Evolutionary conservation across 805 yeast species (phyloP).

Genomic region (Sporopachydermia lactativora): DNA sequence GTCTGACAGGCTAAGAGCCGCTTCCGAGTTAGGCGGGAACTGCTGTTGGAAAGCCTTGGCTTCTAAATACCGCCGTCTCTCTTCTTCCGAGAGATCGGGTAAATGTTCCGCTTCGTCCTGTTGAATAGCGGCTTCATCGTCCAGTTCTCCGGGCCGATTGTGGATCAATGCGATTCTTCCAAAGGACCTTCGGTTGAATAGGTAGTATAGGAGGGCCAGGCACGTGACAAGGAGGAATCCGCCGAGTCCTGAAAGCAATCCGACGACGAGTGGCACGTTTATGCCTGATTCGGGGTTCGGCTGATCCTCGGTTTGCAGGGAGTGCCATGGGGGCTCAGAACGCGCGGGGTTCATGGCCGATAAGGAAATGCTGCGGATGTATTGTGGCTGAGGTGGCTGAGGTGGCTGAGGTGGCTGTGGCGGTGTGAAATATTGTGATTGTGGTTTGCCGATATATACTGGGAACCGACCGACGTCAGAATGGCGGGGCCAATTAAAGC

Average conservation of each 20-base stretch:
- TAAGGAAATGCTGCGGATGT: no score
- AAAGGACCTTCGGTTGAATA: slow-evolving; percentile 19
- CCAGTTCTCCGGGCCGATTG: slow-evolving; percentile 43
- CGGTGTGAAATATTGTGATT: no score
- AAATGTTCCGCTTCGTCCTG: slow-evolving; percentile 51
- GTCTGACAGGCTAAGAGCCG: slow-evolving; percentile 39
- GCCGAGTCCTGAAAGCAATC: slow-evolving; percentile 24
- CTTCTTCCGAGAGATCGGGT: slow-evolving; percentile 38
- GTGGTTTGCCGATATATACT: no score
- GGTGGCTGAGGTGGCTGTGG: no score
- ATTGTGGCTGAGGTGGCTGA: no score
- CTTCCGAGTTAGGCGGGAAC: slow-evolving; percentile 27
- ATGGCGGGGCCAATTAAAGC: no score
- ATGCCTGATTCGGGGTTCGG: no score
- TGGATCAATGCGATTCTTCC: slow-evolving; percentile 21
- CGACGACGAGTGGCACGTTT: slow-evolving; percentile 24
- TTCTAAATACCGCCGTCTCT: slow-evolving; percentile 50
- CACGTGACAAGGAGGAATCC: slow-evolving; percentile 20
- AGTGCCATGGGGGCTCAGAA: no score
- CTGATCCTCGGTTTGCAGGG: no score
- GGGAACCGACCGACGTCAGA: no score
- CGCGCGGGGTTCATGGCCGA: no score
- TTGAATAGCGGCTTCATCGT: slow-evolving; percentile 45
- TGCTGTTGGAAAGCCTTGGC: slow-evolving; percentile 38
- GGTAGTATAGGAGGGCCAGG: slow-evolving; percentile 14